Base-by-base conservation (phyloP, 148 eudicot genomes). In the Gaultheria prostrata region DNA sequence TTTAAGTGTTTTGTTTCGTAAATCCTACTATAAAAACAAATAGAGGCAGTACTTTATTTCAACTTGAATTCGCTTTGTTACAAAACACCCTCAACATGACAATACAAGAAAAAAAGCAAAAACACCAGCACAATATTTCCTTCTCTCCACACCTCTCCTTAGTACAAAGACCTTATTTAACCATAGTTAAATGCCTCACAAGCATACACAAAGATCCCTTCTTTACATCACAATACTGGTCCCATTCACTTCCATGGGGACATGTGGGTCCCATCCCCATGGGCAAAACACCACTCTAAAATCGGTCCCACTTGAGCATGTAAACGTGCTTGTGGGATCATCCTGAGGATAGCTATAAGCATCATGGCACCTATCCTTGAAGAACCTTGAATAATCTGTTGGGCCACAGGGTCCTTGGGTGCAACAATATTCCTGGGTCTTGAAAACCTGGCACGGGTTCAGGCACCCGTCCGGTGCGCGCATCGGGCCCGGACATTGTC, bases 341-440 rank as follows among this genome's bases (percentile, higher is more conserved):
- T 91, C 93, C 11, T 91, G 84, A 30, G 89, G 90, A 79, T 88
- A 91, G 63, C 91, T 91, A 33, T 91, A 91, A 30, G 92, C 89
- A 20, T 84, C 85, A 1, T 76, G 86, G 83, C 91, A 89, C 80
- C 28, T 45, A 3, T 51, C 8, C 76, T 87, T 89, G n/a, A 89
- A 89, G 75, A 83, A 87, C 53, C 8, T 61, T 0, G 91, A 86
- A 14, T 46, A 87, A 59, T 76, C n/a, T 0, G 89, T 89, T 0
- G 89, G 87, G 1, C 39, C 39, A 49, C 87, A 87, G 10, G 61
- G 79, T 3, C 85, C 84, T 1, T 73, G 26, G 10, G 78, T 87
- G 26, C 91, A 89, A 70, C 91, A 89, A 43, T 85, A 89, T 21
- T 87, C 43, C 6, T 82, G 84, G 0, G 81, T 87, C 53, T 84